Conservation (phyloP, 1,139 yeast genomes). For the Nadsonia commutata region DNA sequence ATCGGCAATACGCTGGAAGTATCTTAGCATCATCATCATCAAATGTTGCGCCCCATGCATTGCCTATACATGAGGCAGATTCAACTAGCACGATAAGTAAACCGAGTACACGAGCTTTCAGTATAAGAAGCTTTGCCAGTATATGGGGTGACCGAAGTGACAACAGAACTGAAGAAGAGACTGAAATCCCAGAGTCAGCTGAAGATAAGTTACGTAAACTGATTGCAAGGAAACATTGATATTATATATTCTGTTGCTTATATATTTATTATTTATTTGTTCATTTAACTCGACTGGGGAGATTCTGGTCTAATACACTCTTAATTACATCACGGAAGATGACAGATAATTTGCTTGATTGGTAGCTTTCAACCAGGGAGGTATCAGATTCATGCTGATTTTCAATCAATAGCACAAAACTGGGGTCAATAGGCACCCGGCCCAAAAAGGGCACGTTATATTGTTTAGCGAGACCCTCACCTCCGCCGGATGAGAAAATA, state of each 20-base stretch:
- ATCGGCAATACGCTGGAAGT: not conserved
- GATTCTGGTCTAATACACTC: conserved; percentile 25
- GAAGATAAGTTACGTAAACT: conserved; percentile 1
- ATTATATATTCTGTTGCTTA: not conserved
- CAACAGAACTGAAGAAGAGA: not conserved
- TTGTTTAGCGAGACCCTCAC: conserved; percentile 48
- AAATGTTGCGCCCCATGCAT: not conserved
- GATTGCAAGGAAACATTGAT: not conserved
- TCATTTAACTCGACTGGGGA: conserved; percentile 1
- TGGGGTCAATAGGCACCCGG: conserved; percentile 83
- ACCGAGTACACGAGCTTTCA: not conserved
- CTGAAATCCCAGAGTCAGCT: conserved; percentile 4
- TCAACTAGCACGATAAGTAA: conserved; percentile 1
- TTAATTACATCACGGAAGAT: conserved; percentile 37
- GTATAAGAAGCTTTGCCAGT: not conserved
- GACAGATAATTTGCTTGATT: conserved; percentile 25
- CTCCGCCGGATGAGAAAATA: conserved; percentile 93
- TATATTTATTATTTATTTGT: conserved; percentile 5
- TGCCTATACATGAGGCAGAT: not conserved
- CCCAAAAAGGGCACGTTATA: conserved; percentile 61
- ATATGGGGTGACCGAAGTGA: not conserved
- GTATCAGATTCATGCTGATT: conserved; percentile 16
- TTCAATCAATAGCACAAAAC: conserved; percentile 75
- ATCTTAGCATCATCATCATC: not conserved
- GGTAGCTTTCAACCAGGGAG: conserved; percentile 26